phyloP scores from a whole-genome alignment of 345 rosid genomes.

The Melaleuca alternifolia region DNA sequence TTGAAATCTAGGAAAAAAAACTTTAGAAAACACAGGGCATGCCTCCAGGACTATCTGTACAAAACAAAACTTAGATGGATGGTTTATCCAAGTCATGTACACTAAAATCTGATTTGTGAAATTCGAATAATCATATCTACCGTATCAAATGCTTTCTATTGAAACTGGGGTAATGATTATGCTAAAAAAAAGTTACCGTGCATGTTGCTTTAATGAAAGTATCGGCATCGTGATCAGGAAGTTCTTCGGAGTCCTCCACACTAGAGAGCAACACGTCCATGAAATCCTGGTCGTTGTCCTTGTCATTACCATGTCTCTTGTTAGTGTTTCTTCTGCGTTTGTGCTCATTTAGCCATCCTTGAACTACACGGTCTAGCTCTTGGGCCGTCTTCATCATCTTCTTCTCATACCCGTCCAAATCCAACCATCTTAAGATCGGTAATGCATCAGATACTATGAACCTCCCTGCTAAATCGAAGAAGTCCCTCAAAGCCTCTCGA shows the following conservation, averaged over 20 bases:
- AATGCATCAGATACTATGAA: constrained; percentile 13
- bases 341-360: constrained; percentile 17
- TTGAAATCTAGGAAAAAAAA: background rate
- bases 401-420: constrained; percentile 18
- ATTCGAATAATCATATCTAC: background rate
- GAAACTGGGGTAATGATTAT: background rate
- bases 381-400: constrained; percentile 9
- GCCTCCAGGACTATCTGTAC: background rate
- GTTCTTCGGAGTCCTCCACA: background rate
- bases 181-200: background rate
- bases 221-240: constrained; percentile 4
- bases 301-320: background rate
- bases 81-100: background rate
- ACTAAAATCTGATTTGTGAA: background rate
- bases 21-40: background rate
- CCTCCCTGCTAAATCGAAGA: constrained; percentile 4
- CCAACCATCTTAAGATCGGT: constrained; percentile 26
- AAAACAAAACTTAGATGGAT: background rate
- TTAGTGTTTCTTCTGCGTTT: background rate
- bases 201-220: constrained; percentile 19
- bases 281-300: constrained; percentile 7
- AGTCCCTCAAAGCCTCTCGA: constrained; percentile 3
- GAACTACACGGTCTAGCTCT: constrained; percentile 8
- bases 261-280: constrained; percentile 17
- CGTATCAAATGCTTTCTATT: background rate